These are phyloP conservation scores for Linaria vulgaris DNA, from an alignment of 257 asterid genomes.

Conservation along the genomic window DNA sequence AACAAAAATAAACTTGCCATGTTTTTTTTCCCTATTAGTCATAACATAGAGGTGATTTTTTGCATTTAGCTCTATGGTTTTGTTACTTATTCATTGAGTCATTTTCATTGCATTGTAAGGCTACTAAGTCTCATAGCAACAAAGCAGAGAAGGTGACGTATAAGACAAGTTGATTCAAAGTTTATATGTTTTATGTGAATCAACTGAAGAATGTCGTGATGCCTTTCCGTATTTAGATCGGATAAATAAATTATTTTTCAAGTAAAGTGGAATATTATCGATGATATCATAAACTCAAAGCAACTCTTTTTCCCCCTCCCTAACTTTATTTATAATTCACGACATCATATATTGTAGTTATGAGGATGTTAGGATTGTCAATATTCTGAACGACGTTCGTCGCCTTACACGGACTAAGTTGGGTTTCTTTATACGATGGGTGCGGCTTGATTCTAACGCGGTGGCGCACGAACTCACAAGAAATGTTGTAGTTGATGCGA, in stretches of 20 bases:
- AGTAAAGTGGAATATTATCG: slow-evolving; percentile 4
- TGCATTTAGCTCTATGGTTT: no score
- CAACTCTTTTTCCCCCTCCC: not conserved
- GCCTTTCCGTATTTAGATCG: slow-evolving; percentile 4
- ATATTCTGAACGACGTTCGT: no score
- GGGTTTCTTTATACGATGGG: no score
- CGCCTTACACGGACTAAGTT: no score
- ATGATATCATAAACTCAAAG: not conserved
- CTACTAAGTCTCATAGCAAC: slow-evolving; percentile 17
- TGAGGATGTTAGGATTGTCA: no score
- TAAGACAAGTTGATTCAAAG: slow-evolving; percentile 4
- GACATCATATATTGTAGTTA: not conserved
- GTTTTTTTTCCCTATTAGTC: no score
- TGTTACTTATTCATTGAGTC: slow-evolving; percentile 21
- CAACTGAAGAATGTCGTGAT: not conserved
- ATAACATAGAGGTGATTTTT: no score
- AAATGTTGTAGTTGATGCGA: no score
- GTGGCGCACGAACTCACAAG: no score
- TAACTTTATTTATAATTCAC: no score
- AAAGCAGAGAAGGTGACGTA: slow-evolving; percentile 19
- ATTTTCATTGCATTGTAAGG: slow-evolving; percentile 31
- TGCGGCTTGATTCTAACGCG: no score
- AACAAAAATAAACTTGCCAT: no score
- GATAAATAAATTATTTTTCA: not conserved
- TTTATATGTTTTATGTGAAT: not conserved